These are phyloP conservation scores for Pichia sp. DNA, from an alignment of 1,139 yeast species.

Conservation along the genomic window DNA sequence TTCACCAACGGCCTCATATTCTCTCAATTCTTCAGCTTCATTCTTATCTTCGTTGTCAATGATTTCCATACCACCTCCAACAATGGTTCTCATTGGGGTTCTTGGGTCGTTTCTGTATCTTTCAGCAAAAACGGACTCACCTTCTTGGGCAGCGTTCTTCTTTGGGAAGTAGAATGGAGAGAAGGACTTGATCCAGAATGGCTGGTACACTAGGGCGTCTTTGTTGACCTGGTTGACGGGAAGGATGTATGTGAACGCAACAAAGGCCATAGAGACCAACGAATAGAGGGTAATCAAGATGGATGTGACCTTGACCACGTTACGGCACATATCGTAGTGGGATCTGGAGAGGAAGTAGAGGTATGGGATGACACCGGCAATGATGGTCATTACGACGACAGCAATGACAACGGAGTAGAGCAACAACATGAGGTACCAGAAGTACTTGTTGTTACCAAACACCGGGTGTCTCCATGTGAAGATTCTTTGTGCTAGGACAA, in stretches of 20 bases:
- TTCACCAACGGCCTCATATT: constrained; percentile 23
- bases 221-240: constrained; percentile 57
- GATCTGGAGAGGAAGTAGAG: constrained; percentile 48
- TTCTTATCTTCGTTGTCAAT: constrained; percentile 41
- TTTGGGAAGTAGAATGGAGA: constrained; percentile 51
- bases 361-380: constrained; percentile 65
- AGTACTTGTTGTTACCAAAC: constrained; percentile 54
- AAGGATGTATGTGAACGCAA: constrained; percentile 49
- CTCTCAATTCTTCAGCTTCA: constrained; percentile 23
- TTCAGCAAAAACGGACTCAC: constrained; percentile 50
- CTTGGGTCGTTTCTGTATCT: constrained; percentile 49
- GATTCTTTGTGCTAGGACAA: constrained; percentile 69
- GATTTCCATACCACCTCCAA: constrained; percentile 34
- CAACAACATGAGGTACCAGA: constrained; percentile 52
- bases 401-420: constrained; percentile 55
- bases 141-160: constrained; percentile 44
- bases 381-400: constrained; percentile 61
- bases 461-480: constrained; percentile 84
- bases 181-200: constrained; percentile 75
- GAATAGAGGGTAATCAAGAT: constrained; percentile 58
- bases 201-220: constrained; percentile 57
- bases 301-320: constrained; percentile 56
- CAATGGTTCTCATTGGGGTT: constrained; percentile 38
- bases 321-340: constrained; percentile 48
- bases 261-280: constrained; percentile 47